Conservation (phyloP, 2,329 filamentous ascomycete genomes). For the Exophiala xenobiotica region DNA sequence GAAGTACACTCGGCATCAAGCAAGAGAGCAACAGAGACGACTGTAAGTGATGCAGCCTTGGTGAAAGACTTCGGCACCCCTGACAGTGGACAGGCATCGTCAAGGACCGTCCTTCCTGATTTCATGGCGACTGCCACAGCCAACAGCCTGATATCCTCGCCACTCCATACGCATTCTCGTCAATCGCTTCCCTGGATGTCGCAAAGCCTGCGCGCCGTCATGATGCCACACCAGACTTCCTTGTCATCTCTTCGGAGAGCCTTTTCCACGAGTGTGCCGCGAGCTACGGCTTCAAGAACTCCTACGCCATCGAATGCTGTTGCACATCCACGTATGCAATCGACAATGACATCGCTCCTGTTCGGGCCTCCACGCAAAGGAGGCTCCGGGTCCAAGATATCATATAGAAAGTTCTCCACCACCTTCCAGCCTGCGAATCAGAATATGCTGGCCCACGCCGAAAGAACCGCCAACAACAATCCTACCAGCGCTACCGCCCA, state of each 20-base stretch:
- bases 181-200: constrained; percentile 19
- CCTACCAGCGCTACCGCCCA: constrained; percentile 83
- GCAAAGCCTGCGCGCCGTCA: constrained; percentile 14
- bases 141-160: constrained; percentile 4
- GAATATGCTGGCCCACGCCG: constrained; percentile 74
- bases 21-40: neutral
- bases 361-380: constrained; percentile 19
- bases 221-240: constrained; percentile 6
- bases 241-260: constrained; percentile 10
- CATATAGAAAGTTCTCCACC: constrained; percentile 25
- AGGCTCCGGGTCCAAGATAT: neutral
- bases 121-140: constrained; percentile 18
- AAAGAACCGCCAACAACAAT: constrained; percentile 91
- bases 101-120: constrained; percentile 13
- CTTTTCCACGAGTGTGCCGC: constrained; percentile 13
- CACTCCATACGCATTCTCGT: constrained; percentile 2
- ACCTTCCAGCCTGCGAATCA: constrained; percentile 34
- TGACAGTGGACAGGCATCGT: constrained; percentile 16
- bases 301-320: neutral
- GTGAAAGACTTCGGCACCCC: neutral
- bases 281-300: neutral
- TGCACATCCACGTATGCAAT: neutral
- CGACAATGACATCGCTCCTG: constrained; percentile 17
- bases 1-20: constrained; percentile 7
- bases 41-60: neutral